These are phyloP conservation scores for Mycena sp. DNA, from an alignment of 1,284 basidiomycete genomes.

Conservation along the genomic window DNA sequence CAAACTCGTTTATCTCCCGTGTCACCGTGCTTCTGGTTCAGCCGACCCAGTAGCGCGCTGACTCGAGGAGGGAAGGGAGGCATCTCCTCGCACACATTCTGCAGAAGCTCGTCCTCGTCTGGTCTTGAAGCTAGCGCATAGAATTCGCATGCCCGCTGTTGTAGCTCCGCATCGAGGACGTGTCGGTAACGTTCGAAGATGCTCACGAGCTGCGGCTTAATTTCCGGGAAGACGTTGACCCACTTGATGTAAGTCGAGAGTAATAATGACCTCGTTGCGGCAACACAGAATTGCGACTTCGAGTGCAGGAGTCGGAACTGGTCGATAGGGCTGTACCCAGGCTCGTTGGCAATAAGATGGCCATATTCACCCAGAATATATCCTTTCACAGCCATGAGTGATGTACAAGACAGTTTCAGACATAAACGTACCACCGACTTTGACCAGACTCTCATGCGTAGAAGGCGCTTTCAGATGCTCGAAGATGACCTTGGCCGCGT, in stretches of 20 bases:
- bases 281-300: constrained; percentile 95
- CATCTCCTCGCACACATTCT: constrained; percentile 98
- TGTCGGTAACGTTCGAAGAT: constrained; percentile 98
- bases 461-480: constrained; percentile 89
- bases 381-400: constrained; percentile 57
- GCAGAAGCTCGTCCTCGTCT: constrained; percentile 92
- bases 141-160: constrained; percentile 98
- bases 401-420: neutral
- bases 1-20: constrained; percentile 95
- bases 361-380: constrained; percentile 98
- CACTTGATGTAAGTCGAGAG: constrained; percentile 99
- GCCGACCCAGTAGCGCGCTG: constrained; percentile 86
- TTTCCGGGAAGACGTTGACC: constrained; percentile 99
- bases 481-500: constrained; percentile 95
- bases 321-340: constrained; percentile 92
- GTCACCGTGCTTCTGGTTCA: constrained; percentile 91
- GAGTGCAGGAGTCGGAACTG: constrained; percentile 96
- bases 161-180: constrained; percentile 97
- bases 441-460: constrained; percentile 97
- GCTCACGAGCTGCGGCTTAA: constrained; percentile 92
- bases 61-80: constrained; percentile 97
- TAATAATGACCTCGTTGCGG: constrained; percentile 91
- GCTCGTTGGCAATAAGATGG: constrained; percentile 95
- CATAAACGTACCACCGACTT: constrained; percentile 84
- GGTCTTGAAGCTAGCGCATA: constrained; percentile 84